Base-by-base conservation (phyloP, 306 rosid genomes). In the Sechiopsis laciniata region DNA sequence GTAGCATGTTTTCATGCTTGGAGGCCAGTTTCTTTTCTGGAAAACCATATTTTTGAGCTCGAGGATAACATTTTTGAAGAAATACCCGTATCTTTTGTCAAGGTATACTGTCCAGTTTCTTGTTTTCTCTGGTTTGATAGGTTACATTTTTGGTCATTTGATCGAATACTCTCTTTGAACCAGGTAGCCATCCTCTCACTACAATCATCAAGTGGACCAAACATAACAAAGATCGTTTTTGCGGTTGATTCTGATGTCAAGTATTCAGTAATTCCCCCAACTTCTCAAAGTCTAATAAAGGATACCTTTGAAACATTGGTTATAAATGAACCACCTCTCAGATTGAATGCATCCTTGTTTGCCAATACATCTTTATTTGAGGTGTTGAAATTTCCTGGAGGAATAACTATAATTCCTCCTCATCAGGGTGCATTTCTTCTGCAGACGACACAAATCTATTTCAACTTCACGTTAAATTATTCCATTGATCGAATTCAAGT, bases 311-410 rank as follows among this genome's bases (percentile, higher is more conserved):
- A 74, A 65, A 63, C 56, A 77, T 70, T 91, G 80, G 85, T 89
- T 52, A 73, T 77, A 40, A 70, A 50, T 55, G 87, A 79, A 66
- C 64, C 76, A 26, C 7, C 50, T 83, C 85, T 91, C 62, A 84
- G 76, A 57, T 85, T 91, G 45, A 82, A 85, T 66, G 73, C 86
- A 58, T 79, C 91, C 62, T 78, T 89, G 82, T 89, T 91, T 15
- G 96, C 96, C 66, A 74, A 73, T 72, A 80, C 91, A 32, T 74
- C 11, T 66, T 77, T 40, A 68, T 89, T 91, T 56, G 90, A 86
- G 85, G 97, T 91, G 87, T 85, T 89, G 72, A 89, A 88, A 86
- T 87, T 89, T 67, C 86, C 86, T 21, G 97, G 90, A 66, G 97
- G 96, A 81, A 88, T 91, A 76, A 89, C 91, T 15, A 80, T 91